Base-by-base conservation (phyloP, 2,329 filamentous ascomycete genomes). In the Salinomyces thailandicus region DNA sequence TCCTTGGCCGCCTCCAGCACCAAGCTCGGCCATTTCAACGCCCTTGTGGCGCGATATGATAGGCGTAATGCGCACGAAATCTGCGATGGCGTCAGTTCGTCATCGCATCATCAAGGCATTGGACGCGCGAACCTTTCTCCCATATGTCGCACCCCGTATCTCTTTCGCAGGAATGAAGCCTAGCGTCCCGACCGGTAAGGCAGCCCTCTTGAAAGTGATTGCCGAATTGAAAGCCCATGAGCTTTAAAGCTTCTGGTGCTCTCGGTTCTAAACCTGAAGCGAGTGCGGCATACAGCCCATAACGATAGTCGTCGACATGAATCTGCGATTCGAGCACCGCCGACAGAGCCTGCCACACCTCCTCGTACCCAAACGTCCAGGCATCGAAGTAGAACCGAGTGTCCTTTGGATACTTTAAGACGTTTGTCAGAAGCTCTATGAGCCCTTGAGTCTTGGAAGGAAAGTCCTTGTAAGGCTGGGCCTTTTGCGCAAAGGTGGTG, bases 281-380 rank as follows among this genome's bases (percentile, higher is more conserved):
- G 5, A 69, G 60, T 0, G 87, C 71, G 1, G 64, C 64, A 52
- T 93, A 95, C 0, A 95, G 67, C 1, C 69, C 62, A 51, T 80
- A 67, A 47, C 87, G 85, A 54, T 95, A 95, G 12, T 74, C 64
- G 53, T 93, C 85, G 2, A 95, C 74, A 50, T 95, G 89, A 2
- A 94, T 73, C 67, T 80, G 49, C 1, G 79, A 79, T 5, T 73
- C 62, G 0, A 95, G 63, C 8, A 77, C 74, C 15, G 77, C 72
- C 0, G 85, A 79, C 1, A 96, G 62, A 0, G 85, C 81, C 40
- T 86, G 66, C 86, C 86, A 95, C 0, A 94, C 85, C 35, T 93
- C 82, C 55, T 96, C 87, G 45, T 95, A 94, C 0, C 83, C 84
- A 53, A 91, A 91, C 0, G 89, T 95, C 86, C 87, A 94, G 1